A percentile compares a stretch with the other conserved stretches of the same genome.
Conservation (phyloP, 306 rosid species). For the Senna siamea region DNA sequence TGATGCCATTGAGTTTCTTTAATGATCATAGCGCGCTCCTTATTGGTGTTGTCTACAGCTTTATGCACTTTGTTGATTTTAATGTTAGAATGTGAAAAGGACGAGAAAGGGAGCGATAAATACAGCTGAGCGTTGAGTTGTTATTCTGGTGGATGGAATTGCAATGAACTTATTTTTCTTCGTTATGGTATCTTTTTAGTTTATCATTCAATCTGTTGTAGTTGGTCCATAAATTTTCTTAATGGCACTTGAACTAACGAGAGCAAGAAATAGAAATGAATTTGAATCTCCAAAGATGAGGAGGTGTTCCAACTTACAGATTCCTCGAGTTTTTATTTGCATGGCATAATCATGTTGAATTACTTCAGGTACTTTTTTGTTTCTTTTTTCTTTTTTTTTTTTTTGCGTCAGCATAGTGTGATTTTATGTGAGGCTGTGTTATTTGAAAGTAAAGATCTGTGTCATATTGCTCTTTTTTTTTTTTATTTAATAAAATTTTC, state of each 20-base stretch:
- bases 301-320: neutral
- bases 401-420: neutral
- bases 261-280: conserved; percentile 1
- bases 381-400: neutral
- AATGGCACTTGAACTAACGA: neutral
- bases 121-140: conserved; percentile 9
- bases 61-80: neutral
- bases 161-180: neutral
- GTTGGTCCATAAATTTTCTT: neutral
- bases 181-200: neutral
- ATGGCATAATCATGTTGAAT: neutral
- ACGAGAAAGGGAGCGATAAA: neutral
- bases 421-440: conserved; percentile 10
- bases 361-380: neutral
- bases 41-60: neutral
- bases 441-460: neutral
- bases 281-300: neutral
- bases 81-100: neutral
- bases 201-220: conserved; percentile 23
- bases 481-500: neutral
- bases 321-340: neutral
- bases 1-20: neutral
- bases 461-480: neutral
- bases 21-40: neutral
- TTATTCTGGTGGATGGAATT: neutral